Conservation (phyloP, 2,329 filamentous ascomycete genomes). For the Neonectria ditissima region DNA sequence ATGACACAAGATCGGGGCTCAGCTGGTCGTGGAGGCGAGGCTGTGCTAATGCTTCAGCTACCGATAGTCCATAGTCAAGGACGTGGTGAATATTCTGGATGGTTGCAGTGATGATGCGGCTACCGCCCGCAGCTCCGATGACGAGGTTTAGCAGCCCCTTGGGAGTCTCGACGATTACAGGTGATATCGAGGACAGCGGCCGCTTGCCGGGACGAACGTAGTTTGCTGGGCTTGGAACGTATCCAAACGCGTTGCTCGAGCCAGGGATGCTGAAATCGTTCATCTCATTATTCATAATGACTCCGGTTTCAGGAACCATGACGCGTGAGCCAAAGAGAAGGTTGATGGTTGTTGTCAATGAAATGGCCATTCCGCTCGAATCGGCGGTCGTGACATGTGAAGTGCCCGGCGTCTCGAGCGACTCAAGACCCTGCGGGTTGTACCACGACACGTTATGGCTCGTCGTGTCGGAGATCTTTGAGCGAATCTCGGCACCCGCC, state of each 20-base stretch:
- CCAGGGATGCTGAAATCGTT: slow-evolving; percentile 84
- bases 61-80: not conserved
- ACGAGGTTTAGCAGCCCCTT: slow-evolving; percentile 64
- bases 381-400: slow-evolving; percentile 77
- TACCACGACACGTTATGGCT: slow-evolving; percentile 57
- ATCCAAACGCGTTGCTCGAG: slow-evolving; percentile 78
- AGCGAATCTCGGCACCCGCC: slow-evolving; percentile 64
- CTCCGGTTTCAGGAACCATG: slow-evolving; percentile 83
- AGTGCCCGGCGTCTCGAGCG: slow-evolving; percentile 73
- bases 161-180: not conserved
- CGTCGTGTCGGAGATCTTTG: slow-evolving; percentile 56
- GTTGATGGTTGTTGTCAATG: slow-evolving; percentile 85
- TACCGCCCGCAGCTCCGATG: slow-evolving; percentile 84
- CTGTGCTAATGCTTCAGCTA: slow-evolving; percentile 68
- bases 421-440: slow-evolving; percentile 59
- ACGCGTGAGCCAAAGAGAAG: slow-evolving; percentile 81
- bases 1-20: slow-evolving; percentile 63
- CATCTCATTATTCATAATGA: slow-evolving; percentile 76
- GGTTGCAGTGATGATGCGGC: slow-evolving; percentile 80
- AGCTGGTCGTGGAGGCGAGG: slow-evolving; percentile 88
- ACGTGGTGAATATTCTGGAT: not conserved
- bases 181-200: slow-evolving; percentile 62
- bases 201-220: slow-evolving; percentile 82
- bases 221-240: slow-evolving; percentile 78
- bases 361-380: slow-evolving; percentile 75